Evolutionary conservation across 495 filamentous ascomycete genomes (phyloP).

Genomic region (Pseudoneurospora amorphoporcata): DNA sequence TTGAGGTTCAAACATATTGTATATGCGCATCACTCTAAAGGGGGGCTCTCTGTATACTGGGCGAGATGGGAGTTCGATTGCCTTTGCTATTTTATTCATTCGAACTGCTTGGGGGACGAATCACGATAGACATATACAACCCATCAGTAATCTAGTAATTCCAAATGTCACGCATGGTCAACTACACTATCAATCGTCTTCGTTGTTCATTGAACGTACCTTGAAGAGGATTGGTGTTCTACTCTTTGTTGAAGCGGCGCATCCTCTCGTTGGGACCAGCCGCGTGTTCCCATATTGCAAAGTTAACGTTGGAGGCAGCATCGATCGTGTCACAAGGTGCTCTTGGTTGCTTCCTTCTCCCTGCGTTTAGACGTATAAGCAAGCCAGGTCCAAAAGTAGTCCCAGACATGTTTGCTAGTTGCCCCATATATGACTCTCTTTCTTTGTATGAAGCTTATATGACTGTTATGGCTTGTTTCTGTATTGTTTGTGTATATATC

Average conservation of each 20-base stretch:
- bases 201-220: not conserved
- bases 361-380: not conserved
- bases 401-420: not conserved
- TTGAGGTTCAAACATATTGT: not conserved
- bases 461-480: too few relatives aligned
- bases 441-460: conserved; percentile 1
- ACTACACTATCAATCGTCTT: not conserved
- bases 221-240: not conserved
- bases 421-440: not conserved
- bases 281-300: not conserved
- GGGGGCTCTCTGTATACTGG: not conserved
- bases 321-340: not conserved
- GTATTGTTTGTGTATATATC: not conserved
- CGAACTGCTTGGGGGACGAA: conserved; percentile 8
- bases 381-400: not conserved
- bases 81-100: not conserved
- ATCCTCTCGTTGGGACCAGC: not conserved
- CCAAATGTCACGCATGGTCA: conserved; percentile 2
- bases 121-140: conserved; percentile 28
- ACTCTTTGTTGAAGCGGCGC: not conserved
- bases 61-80: not conserved
- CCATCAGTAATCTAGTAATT: conserved; percentile 29
- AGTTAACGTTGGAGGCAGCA: not conserved
- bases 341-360: not conserved
- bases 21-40: not conserved